These are phyloP conservation scores for Leptographium radiaticola DNA, from an alignment of 2,329 filamentous ascomycete genomes.

Conservation along the genomic window DNA sequence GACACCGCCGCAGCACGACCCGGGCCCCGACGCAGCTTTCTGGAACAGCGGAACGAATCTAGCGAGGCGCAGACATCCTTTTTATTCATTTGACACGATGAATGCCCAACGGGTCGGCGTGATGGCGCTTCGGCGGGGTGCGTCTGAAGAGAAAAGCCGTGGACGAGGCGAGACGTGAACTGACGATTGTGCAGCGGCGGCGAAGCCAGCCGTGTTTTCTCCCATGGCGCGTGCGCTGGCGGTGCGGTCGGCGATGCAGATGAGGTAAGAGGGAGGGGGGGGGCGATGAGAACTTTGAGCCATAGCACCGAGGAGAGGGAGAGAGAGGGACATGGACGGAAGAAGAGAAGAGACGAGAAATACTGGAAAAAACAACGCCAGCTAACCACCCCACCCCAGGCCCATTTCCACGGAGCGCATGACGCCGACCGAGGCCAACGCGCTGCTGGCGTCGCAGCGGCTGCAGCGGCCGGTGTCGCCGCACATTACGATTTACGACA, in stretches of 20 bases:
- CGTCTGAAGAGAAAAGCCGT: slow-evolving; percentile 10
- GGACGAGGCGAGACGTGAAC: background rate
- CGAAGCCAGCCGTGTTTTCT: slow-evolving; percentile 32
- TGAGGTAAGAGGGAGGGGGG: slow-evolving; percentile 1
- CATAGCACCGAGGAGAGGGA: no score
- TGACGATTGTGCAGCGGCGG: slow-evolving; percentile 17
- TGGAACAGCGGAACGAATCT: no score
- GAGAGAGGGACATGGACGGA: no score
- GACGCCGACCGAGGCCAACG: slow-evolving; percentile 36
- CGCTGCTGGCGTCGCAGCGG: slow-evolving; percentile 71
- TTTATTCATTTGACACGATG: slow-evolving; percentile 24
- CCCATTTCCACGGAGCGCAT: slow-evolving; percentile 44
- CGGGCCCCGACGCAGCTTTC: no score
- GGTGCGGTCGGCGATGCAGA: slow-evolving; percentile 25
- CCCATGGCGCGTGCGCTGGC: slow-evolving; percentile 34
- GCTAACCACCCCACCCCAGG: slow-evolving; percentile 19
- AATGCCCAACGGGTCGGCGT: slow-evolving; percentile 44
- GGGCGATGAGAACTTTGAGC: no score
- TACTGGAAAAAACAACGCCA: no score
- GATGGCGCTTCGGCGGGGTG: slow-evolving; percentile 46
- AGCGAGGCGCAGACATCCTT: no score
- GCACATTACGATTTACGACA: slow-evolving; percentile 75
- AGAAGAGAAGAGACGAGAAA: no score
- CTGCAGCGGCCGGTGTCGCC: slow-evolving; percentile 69
- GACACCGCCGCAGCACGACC: slow-evolving; percentile 5